These are phyloP conservation scores for Poa pratensis DNA, from an alignment of 176 grass and related monocot species.

Conservation along the genomic window DNA sequence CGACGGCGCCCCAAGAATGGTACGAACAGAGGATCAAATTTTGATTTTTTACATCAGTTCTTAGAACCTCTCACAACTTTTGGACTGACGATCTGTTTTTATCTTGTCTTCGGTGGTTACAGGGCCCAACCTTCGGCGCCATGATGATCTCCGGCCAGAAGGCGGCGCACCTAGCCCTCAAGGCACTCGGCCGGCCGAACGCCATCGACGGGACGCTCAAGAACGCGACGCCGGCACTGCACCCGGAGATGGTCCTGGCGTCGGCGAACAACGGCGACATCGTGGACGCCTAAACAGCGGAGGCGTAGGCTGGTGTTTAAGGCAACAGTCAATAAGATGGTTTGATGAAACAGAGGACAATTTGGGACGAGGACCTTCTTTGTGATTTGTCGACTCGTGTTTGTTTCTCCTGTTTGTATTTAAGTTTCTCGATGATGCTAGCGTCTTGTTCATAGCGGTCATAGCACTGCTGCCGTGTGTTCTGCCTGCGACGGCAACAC, in stretches of 20 bases:
- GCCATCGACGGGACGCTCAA: constrained; percentile 71
- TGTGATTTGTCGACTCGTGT: neutral
- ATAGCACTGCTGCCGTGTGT: constrained; percentile 14
- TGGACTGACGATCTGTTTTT: neutral
- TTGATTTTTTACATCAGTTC: neutral
- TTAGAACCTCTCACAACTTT: neutral
- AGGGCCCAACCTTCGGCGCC: constrained; percentile 98
- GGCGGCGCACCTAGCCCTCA: constrained; percentile 88
- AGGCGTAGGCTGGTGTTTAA: neutral
- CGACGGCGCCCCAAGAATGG: constrained; percentile 94
- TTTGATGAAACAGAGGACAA: constrained; percentile 8
- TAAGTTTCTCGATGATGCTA: constrained; percentile 5
- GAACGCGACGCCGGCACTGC: constrained; percentile 26
- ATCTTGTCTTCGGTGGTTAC: neutral
- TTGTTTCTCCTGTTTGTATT: constrained; percentile 9
- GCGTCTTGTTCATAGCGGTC: constrained; percentile 37
- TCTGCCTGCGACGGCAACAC: neutral
- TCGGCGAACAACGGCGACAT: constrained; percentile 55
- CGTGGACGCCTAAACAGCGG: constrained; percentile 58
- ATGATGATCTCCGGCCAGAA: constrained; percentile 99
- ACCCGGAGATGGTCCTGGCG: constrained; percentile 72
- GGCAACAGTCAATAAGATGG: constrained; percentile 13
- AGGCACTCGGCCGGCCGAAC: constrained; percentile 89
- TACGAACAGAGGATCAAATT: constrained; percentile 20
- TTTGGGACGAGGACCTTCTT: neutral